A percentile compares a stretch with the other conserved stretches of the same genome.
phyloP scores from a whole-genome alignment of 1,139 yeast genomes.

The Suhomyces anneliseae region DNA sequence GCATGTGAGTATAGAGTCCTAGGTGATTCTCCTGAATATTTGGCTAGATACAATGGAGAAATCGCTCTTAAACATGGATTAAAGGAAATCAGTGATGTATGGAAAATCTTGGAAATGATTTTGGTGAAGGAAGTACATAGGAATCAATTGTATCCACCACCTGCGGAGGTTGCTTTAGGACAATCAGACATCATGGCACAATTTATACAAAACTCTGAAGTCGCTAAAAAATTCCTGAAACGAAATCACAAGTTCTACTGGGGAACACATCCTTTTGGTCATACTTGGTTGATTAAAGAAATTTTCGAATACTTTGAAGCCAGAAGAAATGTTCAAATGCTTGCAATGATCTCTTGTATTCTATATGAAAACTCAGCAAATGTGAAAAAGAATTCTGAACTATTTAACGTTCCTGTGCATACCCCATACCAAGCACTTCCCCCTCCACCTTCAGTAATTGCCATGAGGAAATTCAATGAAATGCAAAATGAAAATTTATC shows the following conservation, averaged over 20 bases:
- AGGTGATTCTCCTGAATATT: slow-evolving; percentile 63
- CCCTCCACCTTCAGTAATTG: slow-evolving; percentile 29
- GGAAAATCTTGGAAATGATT: slow-evolving; percentile 65
- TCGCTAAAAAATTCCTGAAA: slow-evolving; percentile 17
- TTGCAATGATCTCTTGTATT: slow-evolving; percentile 84
- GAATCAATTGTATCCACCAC: slow-evolving; percentile 13
- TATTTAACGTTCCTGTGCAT: slow-evolving; percentile 42
- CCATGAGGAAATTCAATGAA: slow-evolving; percentile 17
- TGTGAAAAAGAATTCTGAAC: slow-evolving; percentile 17
- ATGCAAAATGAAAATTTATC: slow-evolving; percentile 5
- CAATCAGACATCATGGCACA: slow-evolving; percentile 20
- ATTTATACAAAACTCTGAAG: slow-evolving; percentile 17
- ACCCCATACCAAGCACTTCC: slow-evolving; percentile 47
- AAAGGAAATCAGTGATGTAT: slow-evolving; percentile 67
- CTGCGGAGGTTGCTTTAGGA: slow-evolving; percentile 6
- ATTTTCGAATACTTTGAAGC: slow-evolving; percentile 66
- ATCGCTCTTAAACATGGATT: slow-evolving; percentile 69
- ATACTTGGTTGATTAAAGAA: slow-evolving; percentile 65
- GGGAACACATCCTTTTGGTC: slow-evolving; percentile 84
- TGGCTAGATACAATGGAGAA: slow-evolving; percentile 69
- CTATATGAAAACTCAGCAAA: slow-evolving; percentile 42
- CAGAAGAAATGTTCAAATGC: slow-evolving; percentile 76
- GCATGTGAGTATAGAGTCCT: slow-evolving; percentile 74
- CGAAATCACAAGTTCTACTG: slow-evolving; percentile 51
- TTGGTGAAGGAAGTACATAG: slow-evolving; percentile 31